These are phyloP conservation scores for Globisporangium iwayamae DNA, from an alignment of 352 stramenopile genomes.

Conservation along the genomic window DNA sequence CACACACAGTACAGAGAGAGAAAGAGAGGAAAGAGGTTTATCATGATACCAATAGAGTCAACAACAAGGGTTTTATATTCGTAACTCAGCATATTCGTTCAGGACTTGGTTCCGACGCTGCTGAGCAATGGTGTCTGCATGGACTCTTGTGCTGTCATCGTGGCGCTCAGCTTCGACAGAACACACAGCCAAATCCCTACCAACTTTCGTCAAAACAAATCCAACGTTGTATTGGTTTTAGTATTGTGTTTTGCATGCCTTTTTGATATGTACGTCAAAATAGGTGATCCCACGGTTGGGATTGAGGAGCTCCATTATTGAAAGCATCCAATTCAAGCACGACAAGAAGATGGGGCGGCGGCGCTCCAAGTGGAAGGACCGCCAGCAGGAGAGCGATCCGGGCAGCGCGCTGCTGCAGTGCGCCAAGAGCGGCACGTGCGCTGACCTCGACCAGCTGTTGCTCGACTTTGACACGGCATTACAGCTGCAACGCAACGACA, in stretches of 20 bases:
- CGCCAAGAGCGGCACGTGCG: conserved; percentile 41
- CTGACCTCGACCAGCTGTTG: conserved; percentile 30
- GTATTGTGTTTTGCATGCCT: too few species aligned
- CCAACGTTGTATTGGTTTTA: too few species aligned
- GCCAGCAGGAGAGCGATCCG: conserved; percentile 23
- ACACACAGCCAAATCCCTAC: too few species aligned
- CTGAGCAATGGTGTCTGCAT: too few species aligned
- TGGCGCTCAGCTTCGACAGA: too few species aligned
- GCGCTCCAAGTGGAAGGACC: conserved; percentile 71
- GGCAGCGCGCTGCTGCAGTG: conserved; percentile 43
- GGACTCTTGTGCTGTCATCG: too few species aligned
- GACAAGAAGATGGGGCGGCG: conserved; percentile 45
- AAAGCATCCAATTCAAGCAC: too few species aligned
- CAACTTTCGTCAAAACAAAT: too few species aligned
- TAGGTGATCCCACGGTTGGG: too few species aligned
- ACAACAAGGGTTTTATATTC: not conserved
- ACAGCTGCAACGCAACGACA: not conserved
- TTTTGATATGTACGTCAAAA: too few species aligned
- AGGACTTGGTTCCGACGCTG: not conserved
- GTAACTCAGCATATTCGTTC: not conserved
- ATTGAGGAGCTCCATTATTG: too few species aligned
- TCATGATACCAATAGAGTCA: conserved; percentile 5
- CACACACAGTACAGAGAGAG: not conserved
- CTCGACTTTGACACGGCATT: conserved; percentile 10
- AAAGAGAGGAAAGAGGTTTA: not conserved